Evolutionary conservation across 2,329 filamentous ascomycete genomes (phyloP).

Genomic region (Bipolaris bicolor): DNA sequence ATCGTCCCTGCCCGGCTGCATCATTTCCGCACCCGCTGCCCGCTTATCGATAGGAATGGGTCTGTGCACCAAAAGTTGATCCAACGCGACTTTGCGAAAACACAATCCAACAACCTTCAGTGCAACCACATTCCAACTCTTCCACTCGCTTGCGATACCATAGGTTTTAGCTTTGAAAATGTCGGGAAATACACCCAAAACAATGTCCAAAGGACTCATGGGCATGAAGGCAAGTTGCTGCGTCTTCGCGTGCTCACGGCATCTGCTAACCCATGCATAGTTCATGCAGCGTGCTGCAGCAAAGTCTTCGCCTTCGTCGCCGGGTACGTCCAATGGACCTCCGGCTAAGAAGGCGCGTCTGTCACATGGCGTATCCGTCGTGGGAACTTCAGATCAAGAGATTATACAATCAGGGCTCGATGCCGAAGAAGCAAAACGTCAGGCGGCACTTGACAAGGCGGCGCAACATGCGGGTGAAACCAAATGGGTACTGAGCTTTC

Average conservation of each 20-base stretch:
- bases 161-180: slow-evolving; percentile 21
- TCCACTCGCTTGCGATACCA: background rate
- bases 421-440: slow-evolving; percentile 70
- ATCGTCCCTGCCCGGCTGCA: background rate
- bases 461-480: slow-evolving; percentile 70
- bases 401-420: slow-evolving; percentile 68
- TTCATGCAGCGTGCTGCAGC: slow-evolving; percentile 92
- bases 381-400: slow-evolving; percentile 57
- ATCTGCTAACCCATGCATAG: slow-evolving; percentile 42
- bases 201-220: slow-evolving; percentile 84
- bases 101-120: slow-evolving; percentile 3
- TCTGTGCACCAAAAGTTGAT: slow-evolving; percentile 11
- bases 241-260: background rate
- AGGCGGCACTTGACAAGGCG: slow-evolving; percentile 63
- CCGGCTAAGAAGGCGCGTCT: slow-evolving; percentile 69
- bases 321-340: slow-evolving; percentile 59
- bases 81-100: slow-evolving; percentile 13
- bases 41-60: slow-evolving; percentile 5
- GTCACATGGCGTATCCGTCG: slow-evolving; percentile 49
- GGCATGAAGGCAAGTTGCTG: slow-evolving; percentile 74
- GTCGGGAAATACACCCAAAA: slow-evolving; percentile 55
- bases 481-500: slow-evolving; percentile 74
- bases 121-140: background rate
- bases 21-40: background rate
- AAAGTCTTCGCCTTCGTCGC: slow-evolving; percentile 58